Evolutionary conservation across 1,139 yeast species (phyloP).

Genomic region (Candida smagusa): DNA sequence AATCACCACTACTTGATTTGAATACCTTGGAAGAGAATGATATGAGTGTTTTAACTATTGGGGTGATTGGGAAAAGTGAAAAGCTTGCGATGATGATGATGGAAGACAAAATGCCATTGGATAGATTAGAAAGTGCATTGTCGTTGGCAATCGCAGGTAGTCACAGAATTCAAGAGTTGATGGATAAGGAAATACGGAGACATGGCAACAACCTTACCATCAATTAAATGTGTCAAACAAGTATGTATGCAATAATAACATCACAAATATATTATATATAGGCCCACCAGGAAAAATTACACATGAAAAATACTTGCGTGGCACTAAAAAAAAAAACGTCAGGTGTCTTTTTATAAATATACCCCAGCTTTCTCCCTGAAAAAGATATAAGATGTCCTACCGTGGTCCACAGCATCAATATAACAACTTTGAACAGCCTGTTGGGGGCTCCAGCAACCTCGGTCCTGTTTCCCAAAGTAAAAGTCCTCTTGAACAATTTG

Average conservation of each 20-base stretch:
- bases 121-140: constrained; percentile 69
- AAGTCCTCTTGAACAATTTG: constrained; percentile 39
- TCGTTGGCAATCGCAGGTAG: constrained; percentile 92
- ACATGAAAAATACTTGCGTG: constrained; percentile 7
- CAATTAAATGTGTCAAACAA: no score
- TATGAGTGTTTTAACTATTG: constrained; percentile 76
- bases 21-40: constrained; percentile 82
- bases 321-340: constrained; percentile 2
- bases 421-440: constrained; percentile 13
- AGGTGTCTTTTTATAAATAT: constrained; percentile 5
- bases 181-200: constrained; percentile 80
- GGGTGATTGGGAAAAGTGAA: constrained; percentile 79
- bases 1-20: constrained; percentile 75
- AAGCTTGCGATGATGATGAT: constrained; percentile 71
- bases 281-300: not conserved
- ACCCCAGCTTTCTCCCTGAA: not conserved
- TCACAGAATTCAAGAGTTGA: constrained; percentile 72
- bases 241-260: no score
- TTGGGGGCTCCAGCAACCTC: constrained; percentile 15
- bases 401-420: constrained; percentile 15
- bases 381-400: constrained; percentile 12
- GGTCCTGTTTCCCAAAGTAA: constrained; percentile 20
- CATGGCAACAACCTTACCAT: constrained; percentile 4
- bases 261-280: no score
- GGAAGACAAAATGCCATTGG: constrained; percentile 85